Evolutionary conservation across 495 filamentous ascomycete genomes (phyloP).

Genomic region (Ramalina intermedia): DNA sequence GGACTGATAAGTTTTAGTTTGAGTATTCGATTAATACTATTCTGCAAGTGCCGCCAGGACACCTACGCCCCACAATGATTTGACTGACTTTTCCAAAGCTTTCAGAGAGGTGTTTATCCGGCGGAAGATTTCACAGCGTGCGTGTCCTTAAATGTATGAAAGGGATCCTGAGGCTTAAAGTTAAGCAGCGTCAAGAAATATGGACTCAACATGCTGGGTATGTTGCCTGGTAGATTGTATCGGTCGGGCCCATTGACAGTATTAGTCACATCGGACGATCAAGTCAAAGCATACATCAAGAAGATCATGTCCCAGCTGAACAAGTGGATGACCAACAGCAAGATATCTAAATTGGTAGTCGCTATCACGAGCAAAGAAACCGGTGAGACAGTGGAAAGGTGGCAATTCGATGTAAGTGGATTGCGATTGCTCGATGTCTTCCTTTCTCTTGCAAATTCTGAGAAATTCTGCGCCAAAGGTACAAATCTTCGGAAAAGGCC

Average conservation of each 20-base stretch:
- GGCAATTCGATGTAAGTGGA: slow-evolving; percentile 83
- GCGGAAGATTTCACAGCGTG: slow-evolving; percentile 94
- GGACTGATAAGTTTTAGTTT: slow-evolving; percentile 42
- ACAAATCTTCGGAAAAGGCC: slow-evolving; percentile 50
- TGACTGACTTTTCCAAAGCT: slow-evolving; percentile 29
- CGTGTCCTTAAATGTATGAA: slow-evolving; percentile 19
- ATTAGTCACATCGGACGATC: slow-evolving; percentile 79
- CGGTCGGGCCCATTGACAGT: background rate
- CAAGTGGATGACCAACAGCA: slow-evolving; percentile 90
- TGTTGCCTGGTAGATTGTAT: slow-evolving; percentile 10
- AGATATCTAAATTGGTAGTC: slow-evolving; percentile 91
- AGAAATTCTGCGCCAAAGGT: slow-evolving; percentile 27
- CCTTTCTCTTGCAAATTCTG: background rate
- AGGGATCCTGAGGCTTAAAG: slow-evolving; percentile 3
- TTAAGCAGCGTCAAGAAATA: slow-evolving; percentile 79
- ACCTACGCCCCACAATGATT: background rate
- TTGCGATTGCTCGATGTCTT: slow-evolving; percentile 5
- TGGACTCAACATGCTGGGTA: slow-evolving; percentile 93
- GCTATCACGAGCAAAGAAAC: slow-evolving; percentile 94
- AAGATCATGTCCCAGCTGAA: slow-evolving; percentile 95
- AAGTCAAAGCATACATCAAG: slow-evolving; percentile 97
- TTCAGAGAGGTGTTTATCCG: slow-evolving; percentile 93
- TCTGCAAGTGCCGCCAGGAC: slow-evolving; percentile 32
- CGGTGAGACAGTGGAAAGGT: slow-evolving; percentile 87
- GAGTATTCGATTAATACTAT: slow-evolving; percentile 97